Evolutionary conservation across 805 yeast genomes (phyloP).

Genomic region (Pichia eremophila): DNA sequence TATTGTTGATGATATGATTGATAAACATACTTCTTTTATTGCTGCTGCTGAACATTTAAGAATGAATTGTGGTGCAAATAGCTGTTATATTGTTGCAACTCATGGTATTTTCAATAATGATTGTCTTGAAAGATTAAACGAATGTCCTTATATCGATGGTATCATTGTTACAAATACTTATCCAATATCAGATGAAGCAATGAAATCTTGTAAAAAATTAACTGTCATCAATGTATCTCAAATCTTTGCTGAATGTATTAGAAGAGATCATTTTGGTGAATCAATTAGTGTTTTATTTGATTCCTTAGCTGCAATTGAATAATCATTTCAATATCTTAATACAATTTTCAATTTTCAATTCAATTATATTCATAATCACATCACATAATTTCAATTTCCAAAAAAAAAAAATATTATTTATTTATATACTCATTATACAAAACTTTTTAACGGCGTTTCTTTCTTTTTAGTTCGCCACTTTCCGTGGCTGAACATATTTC

Average conservation of each 20-base stretch:
- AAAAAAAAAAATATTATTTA: background rate
- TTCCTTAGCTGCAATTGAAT: slow-evolving; percentile 53
- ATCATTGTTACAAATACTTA: slow-evolving; percentile 94
- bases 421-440: background rate
- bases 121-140: slow-evolving; percentile 71
- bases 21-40: slow-evolving; percentile 85
- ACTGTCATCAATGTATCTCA: slow-evolving; percentile 88
- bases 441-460: background rate
- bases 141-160: slow-evolving; percentile 76
- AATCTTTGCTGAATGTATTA: slow-evolving; percentile 93
- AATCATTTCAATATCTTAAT: background rate
- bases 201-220: slow-evolving; percentile 55
- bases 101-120: slow-evolving; percentile 91
- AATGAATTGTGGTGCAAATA: slow-evolving; percentile 91
- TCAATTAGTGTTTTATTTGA: slow-evolving; percentile 89
- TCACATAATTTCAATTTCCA: too few species aligned
- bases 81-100: slow-evolving; percentile 85
- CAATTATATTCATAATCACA: too few species aligned
- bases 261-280: slow-evolving; percentile 98
- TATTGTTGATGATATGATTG: slow-evolving; percentile 94
- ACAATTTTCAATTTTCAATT: background rate
- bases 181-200: slow-evolving; percentile 64
- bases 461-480: slow-evolving; percentile 11
- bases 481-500: slow-evolving; percentile 21
- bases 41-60: slow-evolving; percentile 98